phyloP scores from a whole-genome alignment of 2,329 filamentous ascomycete species.

The Amylocarpus encephaloides region DNA sequence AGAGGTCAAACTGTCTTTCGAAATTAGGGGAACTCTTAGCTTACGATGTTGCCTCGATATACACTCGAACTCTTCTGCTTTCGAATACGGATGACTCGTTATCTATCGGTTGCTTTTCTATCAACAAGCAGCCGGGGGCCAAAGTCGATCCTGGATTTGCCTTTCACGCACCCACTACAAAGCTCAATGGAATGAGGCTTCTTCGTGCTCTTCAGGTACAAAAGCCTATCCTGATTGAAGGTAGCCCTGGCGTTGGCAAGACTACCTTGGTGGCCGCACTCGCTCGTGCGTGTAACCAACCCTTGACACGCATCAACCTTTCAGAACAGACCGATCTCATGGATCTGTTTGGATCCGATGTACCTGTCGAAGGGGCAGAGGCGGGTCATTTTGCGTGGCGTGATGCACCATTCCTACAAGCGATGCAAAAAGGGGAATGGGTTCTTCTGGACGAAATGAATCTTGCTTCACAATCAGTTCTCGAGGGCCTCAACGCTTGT shows the following conservation, averaged over 20 bases:
- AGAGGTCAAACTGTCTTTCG: slow-evolving; percentile 66
- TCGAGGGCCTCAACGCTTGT: slow-evolving; percentile 94
- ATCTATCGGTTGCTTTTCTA: slow-evolving; percentile 67
- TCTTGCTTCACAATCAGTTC: slow-evolving; percentile 88
- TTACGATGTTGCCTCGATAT: slow-evolving; percentile 57
- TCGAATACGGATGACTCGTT: slow-evolving; percentile 47
- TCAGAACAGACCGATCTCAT: slow-evolving; percentile 98
- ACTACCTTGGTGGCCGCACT: slow-evolving; percentile 87
- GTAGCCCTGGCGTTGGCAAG: slow-evolving; percentile 96
- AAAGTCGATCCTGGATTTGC: slow-evolving; percentile 59
- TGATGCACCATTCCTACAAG: slow-evolving; percentile 89
- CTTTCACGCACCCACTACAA: slow-evolving; percentile 84
- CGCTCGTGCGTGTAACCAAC: slow-evolving; percentile 70
- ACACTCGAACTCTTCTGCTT: slow-evolving; percentile 57
- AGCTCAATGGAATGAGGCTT: slow-evolving; percentile 83
- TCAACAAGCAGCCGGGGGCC: slow-evolving; percentile 47
- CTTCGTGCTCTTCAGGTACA: slow-evolving; percentile 79
- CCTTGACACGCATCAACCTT: slow-evolving; percentile 88
- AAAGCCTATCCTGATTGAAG: slow-evolving; percentile 91
- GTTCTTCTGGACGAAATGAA: slow-evolving; percentile 99
- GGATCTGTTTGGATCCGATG: slow-evolving; percentile 94
- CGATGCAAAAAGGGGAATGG: slow-evolving; percentile 97
- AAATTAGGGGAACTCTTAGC: slow-evolving; percentile 64
- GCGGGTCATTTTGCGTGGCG: slow-evolving; percentile 92
- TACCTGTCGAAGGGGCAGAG: slow-evolving; percentile 86